Evolutionary conservation across 176 grass and related monocot genomes (phyloP).

Genomic region (Phoenix dactylifera): DNA sequence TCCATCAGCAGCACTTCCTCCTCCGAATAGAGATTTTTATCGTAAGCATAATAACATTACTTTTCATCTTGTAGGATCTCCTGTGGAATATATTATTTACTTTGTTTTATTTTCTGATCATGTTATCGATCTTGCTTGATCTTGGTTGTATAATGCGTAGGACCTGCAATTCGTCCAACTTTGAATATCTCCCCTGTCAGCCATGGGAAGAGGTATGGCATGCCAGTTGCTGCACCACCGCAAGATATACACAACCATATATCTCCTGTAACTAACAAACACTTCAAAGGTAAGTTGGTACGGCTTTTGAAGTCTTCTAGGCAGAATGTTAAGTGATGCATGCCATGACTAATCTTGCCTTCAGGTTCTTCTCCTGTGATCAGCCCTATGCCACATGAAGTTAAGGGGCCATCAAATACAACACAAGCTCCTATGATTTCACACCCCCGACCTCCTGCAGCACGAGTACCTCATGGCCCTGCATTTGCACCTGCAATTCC

Average conservation of each 20-base stretch:
- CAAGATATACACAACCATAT: slow-evolving; percentile 22
- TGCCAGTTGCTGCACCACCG: slow-evolving; percentile 43
- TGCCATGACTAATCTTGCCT: not conserved
- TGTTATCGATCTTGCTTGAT: slow-evolving; percentile 4
- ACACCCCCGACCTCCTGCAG: slow-evolving; percentile 28
- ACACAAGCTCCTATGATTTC: slow-evolving; percentile 39
- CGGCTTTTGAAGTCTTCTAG: no score
- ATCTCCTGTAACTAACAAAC: slow-evolving; percentile 32
- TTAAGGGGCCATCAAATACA: slow-evolving; percentile 36
- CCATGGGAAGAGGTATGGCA: slow-evolving; percentile 21
- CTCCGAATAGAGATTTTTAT: slow-evolving; percentile 31
- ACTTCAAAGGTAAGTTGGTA: slow-evolving; percentile 37
- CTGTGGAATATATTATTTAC: not conserved
- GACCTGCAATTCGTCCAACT: slow-evolving; percentile 26
- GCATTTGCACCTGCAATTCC: slow-evolving; percentile 34
- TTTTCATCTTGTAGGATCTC: not conserved
- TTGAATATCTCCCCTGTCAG: slow-evolving; percentile 26
- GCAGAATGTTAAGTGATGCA: no score
- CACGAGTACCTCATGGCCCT: slow-evolving; percentile 18
- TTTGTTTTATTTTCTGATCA: not conserved
- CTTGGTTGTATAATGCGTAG: slow-evolving; percentile 36
- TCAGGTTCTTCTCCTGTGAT: slow-evolving; percentile 11
- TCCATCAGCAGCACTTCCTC: slow-evolving; percentile 30
- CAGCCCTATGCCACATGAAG: slow-evolving; percentile 48
- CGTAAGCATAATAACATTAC: slow-evolving; percentile 24